phyloP scores from a whole-genome alignment of 306 rosid genomes.

The Senna tora region DNA sequence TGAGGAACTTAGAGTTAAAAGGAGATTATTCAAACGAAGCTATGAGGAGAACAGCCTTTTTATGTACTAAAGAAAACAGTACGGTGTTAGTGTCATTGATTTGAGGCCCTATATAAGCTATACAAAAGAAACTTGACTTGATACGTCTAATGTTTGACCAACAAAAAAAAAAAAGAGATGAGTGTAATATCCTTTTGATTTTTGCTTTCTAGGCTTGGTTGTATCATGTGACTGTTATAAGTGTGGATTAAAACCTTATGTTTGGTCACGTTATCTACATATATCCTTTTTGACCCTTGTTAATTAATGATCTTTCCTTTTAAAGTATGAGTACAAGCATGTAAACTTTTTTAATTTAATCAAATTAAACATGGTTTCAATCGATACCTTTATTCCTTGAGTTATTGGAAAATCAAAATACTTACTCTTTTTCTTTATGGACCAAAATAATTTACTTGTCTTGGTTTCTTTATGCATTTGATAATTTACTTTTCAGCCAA shows the following conservation, averaged over 20 bases:
- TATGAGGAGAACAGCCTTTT: neutral
- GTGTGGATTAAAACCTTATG: too few species aligned
- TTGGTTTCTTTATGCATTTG: neutral
- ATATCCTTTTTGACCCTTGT: neutral
- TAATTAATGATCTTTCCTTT: neutral
- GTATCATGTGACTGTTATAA: neutral
- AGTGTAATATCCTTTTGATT: neutral
- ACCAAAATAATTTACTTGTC: neutral
- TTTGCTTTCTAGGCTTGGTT: neutral
- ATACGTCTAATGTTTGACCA: too few species aligned
- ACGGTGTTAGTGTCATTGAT: neutral
- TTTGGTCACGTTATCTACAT: neutral
- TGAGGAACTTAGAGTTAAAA: too few species aligned
- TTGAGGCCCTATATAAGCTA: neutral
- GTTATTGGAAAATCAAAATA: neutral
- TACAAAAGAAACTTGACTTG: neutral
- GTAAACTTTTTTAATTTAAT: neutral
- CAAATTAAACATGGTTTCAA: neutral
- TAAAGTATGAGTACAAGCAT: neutral
- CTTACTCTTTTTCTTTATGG: neutral
- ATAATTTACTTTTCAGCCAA: neutral
- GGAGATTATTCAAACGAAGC: neutral
- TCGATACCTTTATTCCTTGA: neutral
- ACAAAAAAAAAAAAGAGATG: too few species aligned
- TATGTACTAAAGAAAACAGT: neutral